Percentiles rank a stretch among this genome's conserved stretches.
phyloP scores from a whole-genome alignment of 1,139 yeast species.

The Sugiyamaella paludigena region DNA sequence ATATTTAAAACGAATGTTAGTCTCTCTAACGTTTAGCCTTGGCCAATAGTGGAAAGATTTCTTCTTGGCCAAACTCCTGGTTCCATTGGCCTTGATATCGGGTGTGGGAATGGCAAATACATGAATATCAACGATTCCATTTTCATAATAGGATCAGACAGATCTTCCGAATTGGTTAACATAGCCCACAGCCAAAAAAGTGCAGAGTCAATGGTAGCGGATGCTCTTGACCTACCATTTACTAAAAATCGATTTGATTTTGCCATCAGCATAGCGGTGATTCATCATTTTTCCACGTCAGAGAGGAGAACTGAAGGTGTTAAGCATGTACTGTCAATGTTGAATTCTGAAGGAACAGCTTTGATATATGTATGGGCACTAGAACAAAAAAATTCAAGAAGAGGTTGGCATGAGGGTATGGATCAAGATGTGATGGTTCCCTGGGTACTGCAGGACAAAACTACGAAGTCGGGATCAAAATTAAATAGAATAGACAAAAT shows the following conservation, averaged over 20 bases:
- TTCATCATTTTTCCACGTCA: slow-evolving; percentile 89
- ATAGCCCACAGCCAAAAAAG: slow-evolving; percentile 58
- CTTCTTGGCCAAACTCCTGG: slow-evolving; percentile 45
- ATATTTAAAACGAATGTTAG: not conserved
- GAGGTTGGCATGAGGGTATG: slow-evolving; percentile 88
- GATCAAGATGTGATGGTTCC: slow-evolving; percentile 94
- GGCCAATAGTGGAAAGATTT: slow-evolving; percentile 90
- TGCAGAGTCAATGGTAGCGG: slow-evolving; percentile 62
- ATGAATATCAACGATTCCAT: slow-evolving; percentile 65
- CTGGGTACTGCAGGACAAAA: slow-evolving; percentile 67
- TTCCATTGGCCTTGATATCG: slow-evolving; percentile 57
- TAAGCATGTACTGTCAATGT: slow-evolving; percentile 57
- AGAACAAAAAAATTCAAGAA: slow-evolving; percentile 79
- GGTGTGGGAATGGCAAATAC: slow-evolving; percentile 97
- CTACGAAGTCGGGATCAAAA: slow-evolving; percentile 23
- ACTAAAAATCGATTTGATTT: slow-evolving; percentile 63
- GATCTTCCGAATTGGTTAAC: slow-evolving; percentile 69
- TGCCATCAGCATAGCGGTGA: slow-evolving; percentile 93
- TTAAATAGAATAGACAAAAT: slow-evolving; percentile 24
- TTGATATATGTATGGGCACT: slow-evolving; percentile 94
- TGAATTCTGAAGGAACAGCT: slow-evolving; percentile 62
- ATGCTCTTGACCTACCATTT: slow-evolving; percentile 74
- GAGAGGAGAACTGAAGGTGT: slow-evolving; percentile 78
- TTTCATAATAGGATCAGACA: slow-evolving; percentile 76
- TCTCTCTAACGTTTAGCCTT: slow-evolving; percentile 48